phyloP scores from a whole-genome alignment of 2,329 filamentous ascomycete species.

The Clonostachys byssicola region DNA sequence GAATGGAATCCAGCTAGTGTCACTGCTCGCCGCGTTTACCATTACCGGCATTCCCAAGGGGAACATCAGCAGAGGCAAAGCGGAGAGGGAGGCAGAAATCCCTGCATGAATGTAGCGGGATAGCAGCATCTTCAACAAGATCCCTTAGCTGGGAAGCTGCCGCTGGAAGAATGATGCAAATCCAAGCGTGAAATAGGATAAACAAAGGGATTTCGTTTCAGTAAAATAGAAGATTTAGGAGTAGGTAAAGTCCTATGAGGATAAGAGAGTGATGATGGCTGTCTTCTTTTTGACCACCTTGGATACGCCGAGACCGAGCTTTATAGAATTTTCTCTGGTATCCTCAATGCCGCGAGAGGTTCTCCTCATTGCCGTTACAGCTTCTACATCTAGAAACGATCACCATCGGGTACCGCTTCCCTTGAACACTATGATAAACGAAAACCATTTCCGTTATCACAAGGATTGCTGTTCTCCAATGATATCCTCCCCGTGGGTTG shows the following conservation, averaged over 20 bases:
- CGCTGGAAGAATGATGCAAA: background rate
- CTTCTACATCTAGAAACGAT: too few species aligned
- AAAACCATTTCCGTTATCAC: too few species aligned
- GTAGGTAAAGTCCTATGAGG: background rate
- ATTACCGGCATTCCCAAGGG: slow-evolving; percentile 1
- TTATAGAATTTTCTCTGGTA: too few species aligned
- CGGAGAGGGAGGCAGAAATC: background rate
- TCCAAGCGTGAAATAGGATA: background rate
- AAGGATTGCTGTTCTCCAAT: too few species aligned
- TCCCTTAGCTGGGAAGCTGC: background rate
- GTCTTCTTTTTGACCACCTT: too few species aligned
- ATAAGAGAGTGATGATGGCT: too few species aligned
- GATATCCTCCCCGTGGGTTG: too few species aligned
- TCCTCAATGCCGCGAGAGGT: too few species aligned
- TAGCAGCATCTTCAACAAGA: background rate
- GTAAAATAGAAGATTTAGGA: background rate
- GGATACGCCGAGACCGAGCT: too few species aligned
- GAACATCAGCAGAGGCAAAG: background rate
- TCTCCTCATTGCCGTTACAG: too few species aligned
- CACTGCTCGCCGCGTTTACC: background rate
- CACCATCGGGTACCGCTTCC: too few species aligned
- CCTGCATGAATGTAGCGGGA: background rate
- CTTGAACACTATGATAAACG: too few species aligned
- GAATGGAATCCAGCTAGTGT: slow-evolving; percentile 2
- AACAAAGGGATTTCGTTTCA: background rate